phyloP scores from a whole-genome alignment of 352 stramenopile genomes.

The Pythium volutum region DNA sequence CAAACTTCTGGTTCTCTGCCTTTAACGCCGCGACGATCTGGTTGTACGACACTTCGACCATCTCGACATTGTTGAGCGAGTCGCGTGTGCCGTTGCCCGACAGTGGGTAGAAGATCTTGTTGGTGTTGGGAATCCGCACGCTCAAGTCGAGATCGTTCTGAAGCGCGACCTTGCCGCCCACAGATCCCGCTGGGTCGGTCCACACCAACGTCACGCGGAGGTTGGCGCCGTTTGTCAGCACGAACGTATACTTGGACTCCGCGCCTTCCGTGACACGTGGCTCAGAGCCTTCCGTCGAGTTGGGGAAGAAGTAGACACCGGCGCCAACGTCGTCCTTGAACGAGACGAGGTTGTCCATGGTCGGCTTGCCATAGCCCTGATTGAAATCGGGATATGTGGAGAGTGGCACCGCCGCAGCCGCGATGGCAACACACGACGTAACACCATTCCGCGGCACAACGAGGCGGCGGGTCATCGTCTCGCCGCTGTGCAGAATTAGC shows the following conservation, averaged over 20 bases:
- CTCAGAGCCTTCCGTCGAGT: constrained; percentile 41
- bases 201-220: constrained; percentile 69
- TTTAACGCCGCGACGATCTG: constrained; percentile 33
- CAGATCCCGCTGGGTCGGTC: constrained; percentile 61
- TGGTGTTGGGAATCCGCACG: constrained; percentile 47
- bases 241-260: constrained; percentile 50
- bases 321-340: constrained; percentile 32
- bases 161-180: constrained; percentile 44
- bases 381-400: constrained; percentile 56
- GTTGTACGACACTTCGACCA: constrained; percentile 68
- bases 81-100: constrained; percentile 61
- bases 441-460: constrained; percentile 37
- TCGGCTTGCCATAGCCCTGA: constrained; percentile 78
- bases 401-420: constrained; percentile 30
- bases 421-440: constrained; percentile 53
- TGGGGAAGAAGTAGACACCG: constrained; percentile 31
- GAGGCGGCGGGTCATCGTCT: constrained; percentile 52
- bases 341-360: constrained; percentile 52
- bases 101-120: constrained; percentile 53
- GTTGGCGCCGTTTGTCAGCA: constrained; percentile 48
- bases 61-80: constrained; percentile 73
- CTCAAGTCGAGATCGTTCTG: constrained; percentile 76
- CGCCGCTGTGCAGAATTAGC: constrained; percentile 74
- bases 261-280: constrained; percentile 50
- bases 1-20: constrained; percentile 24